These are phyloP conservation scores for Alternaria dauci DNA, from an alignment of 2,329 filamentous ascomycete genomes.

Conservation along the genomic window DNA sequence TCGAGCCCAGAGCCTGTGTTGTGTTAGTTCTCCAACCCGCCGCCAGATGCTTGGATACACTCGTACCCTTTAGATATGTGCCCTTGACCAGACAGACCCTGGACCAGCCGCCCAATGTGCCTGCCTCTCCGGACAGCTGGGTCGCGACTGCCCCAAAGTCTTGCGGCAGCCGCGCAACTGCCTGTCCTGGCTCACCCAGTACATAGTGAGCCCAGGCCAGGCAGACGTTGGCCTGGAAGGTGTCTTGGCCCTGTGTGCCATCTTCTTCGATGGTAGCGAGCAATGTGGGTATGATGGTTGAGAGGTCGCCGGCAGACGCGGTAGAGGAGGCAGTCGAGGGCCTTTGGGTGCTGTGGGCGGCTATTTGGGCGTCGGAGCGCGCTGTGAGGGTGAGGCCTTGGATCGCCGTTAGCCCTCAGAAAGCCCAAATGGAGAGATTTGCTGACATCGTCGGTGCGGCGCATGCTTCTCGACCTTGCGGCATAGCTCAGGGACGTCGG, in stretches of 20 bases:
- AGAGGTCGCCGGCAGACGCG: constrained; percentile 35
- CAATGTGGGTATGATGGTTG: constrained; percentile 52
- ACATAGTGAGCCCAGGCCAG: constrained; percentile 87
- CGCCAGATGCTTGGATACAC: not conserved
- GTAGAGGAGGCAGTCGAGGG: constrained; percentile 54
- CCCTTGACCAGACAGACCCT: constrained; percentile 82
- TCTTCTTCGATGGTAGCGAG: constrained; percentile 53
- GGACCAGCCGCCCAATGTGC: constrained; percentile 74
- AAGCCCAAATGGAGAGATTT: constrained; percentile 10
- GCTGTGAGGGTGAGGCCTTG: constrained; percentile 58
- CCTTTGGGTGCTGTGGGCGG: constrained; percentile 52
- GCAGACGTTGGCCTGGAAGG: constrained; percentile 81
- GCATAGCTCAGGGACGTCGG: constrained; percentile 83
- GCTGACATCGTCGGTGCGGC: constrained; percentile 81
- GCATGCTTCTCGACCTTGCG: constrained; percentile 96
- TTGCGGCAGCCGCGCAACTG: constrained; percentile 68
- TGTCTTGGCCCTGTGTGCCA: constrained; percentile 60
- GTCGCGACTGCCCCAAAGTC: constrained; percentile 58
- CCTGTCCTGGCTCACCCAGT: constrained; percentile 71
- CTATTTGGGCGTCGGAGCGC: constrained; percentile 57
- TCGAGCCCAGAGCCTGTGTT: constrained; percentile 57
- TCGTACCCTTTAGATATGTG: constrained; percentile 76
- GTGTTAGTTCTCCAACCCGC: constrained; percentile 14
- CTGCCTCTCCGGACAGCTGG: constrained; percentile 36
- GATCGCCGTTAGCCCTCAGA: constrained; percentile 28